Conservation (phyloP, 2,329 filamentous ascomycete genomes). For the Zasmidium angulare region DNA sequence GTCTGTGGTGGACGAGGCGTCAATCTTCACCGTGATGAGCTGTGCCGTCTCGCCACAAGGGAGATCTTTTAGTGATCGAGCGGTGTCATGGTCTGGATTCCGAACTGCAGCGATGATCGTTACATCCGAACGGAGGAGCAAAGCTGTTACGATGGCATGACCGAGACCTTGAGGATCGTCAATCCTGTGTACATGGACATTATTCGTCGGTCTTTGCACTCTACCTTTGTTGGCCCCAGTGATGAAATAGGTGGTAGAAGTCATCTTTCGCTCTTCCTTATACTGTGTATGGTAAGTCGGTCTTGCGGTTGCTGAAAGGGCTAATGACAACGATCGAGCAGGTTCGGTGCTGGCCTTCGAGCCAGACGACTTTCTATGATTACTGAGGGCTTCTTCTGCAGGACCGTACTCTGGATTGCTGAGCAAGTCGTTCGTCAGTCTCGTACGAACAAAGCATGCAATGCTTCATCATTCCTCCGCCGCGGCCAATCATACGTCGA, state of each 20-base stretch:
- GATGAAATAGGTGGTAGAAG: constrained; percentile 1
- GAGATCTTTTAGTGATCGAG: background rate
- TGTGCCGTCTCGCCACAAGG: background rate
- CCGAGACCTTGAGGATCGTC: background rate
- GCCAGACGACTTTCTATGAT: too few species aligned
- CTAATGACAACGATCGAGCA: too few species aligned
- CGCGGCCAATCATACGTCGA: background rate
- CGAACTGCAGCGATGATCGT: constrained; percentile 1
- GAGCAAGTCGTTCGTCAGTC: too few species aligned
- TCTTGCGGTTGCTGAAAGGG: too few species aligned
- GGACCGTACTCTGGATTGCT: too few species aligned
- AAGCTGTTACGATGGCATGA: background rate
- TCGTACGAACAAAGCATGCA: too few species aligned
- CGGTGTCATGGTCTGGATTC: background rate
- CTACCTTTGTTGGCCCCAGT: constrained; percentile 3
- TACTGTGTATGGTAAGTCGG: too few species aligned
- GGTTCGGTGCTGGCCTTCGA: too few species aligned
- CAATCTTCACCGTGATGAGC: constrained; percentile 3
- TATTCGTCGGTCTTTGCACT: background rate
- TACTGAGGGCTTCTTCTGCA: too few species aligned
- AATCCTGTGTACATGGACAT: background rate
- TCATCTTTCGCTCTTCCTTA: background rate
- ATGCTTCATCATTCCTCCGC: background rate
- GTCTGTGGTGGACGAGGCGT: background rate
- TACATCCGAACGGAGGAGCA: background rate